Conservation (phyloP, 192 early-diverging fungal species). For the Rhizoclosmatium globosum region DNA sequence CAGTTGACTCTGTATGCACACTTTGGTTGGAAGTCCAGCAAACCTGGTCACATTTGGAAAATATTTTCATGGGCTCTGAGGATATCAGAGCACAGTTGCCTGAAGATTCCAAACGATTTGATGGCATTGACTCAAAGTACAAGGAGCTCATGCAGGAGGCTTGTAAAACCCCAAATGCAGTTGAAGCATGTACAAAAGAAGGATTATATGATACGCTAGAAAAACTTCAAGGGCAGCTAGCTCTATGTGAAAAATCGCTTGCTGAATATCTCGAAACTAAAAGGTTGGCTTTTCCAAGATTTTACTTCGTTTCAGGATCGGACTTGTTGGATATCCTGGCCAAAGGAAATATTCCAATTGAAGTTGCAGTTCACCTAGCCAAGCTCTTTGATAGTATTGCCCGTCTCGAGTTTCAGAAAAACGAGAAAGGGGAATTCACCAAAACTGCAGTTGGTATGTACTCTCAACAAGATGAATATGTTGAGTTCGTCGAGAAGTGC, state of each 20-base stretch:
- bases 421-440: constrained; percentile 57
- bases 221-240: constrained; percentile 63
- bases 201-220: constrained; percentile 65
- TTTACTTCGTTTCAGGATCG: constrained; percentile 72
- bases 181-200: constrained; percentile 65
- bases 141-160: constrained; percentile 67
- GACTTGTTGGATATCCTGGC: constrained; percentile 73
- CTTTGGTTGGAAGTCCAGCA: constrained; percentile 73
- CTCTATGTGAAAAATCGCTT: constrained; percentile 72
- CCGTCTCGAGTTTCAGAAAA: constrained; percentile 60
- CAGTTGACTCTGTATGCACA: constrained; percentile 65
- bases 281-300: constrained; percentile 69
- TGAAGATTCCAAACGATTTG: constrained; percentile 71
- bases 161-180: constrained; percentile 64
- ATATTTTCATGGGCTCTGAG: constrained; percentile 74
- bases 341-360: constrained; percentile 70
- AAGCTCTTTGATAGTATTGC: constrained; percentile 71
- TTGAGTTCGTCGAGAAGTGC: constrained; percentile 60
- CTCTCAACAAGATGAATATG: constrained; percentile 68
- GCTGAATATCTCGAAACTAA: constrained; percentile 74
- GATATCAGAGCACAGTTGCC: constrained; percentile 72
- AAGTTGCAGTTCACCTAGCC: constrained; percentile 64
- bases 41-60: constrained; percentile 72
- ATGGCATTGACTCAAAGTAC: constrained; percentile 66
- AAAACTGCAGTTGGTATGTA: constrained; percentile 74